Evolutionary conservation across 1,284 basidiomycete species (phyloP).

Genomic region (Ustilago cynodontis): DNA sequence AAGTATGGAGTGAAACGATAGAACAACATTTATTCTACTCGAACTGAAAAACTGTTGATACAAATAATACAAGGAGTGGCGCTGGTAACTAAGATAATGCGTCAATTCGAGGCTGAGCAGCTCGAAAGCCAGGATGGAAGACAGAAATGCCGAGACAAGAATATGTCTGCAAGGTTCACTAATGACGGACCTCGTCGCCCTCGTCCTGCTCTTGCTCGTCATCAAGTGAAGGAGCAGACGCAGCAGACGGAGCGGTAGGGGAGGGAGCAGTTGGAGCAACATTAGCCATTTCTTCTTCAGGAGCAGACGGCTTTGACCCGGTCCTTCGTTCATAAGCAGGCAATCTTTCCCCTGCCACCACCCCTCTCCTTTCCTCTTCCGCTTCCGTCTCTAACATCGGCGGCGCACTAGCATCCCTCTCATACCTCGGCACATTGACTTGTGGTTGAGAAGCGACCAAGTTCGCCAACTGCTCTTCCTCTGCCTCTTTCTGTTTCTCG

Average conservation of each 20-base stretch:
- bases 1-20: not conserved
- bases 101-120: too few species aligned
- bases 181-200: not conserved
- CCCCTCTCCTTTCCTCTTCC: not conserved
- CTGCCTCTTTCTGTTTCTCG: constrained; percentile 48
- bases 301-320: not conserved
- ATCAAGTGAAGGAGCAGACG: constrained; percentile 17
- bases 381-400: constrained; percentile 10
- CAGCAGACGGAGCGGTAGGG: constrained; percentile 19
- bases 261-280: constrained; percentile 5
- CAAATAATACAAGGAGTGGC: constrained; percentile 27
- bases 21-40: not conserved
- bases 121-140: too few species aligned
- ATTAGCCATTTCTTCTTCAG: not conserved
- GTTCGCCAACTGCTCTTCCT: constrained; percentile 36
- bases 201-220: constrained; percentile 7
- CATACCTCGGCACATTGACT: constrained; percentile 35
- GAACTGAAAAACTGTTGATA: constrained; percentile 15
- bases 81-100: too few species aligned
- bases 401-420: constrained; percentile 25
- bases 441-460: constrained; percentile 36
- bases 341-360: constrained; percentile 1
- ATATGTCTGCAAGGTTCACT: not conserved
- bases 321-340: constrained; percentile 23
- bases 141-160: too few species aligned